Conservation (phyloP, 176 grass and related monocot genomes). For the Bolboschoenus planiculmis region DNA sequence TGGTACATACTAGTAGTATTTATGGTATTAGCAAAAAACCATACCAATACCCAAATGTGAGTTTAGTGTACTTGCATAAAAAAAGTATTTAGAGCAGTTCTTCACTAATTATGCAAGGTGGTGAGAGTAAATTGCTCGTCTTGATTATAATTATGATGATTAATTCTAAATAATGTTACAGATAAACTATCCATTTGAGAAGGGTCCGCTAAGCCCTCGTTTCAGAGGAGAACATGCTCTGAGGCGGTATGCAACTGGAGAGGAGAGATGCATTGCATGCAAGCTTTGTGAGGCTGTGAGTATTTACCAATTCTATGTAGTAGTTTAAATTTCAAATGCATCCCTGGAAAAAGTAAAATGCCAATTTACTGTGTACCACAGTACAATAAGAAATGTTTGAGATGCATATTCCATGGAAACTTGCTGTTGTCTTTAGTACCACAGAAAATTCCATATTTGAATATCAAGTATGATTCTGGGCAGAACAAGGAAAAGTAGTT, state of each 20-base stretch:
- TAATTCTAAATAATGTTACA: slow-evolving; percentile 19
- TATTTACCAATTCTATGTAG: slow-evolving; percentile 12
- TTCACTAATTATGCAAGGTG: not conserved
- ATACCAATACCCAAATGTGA: not conserved
- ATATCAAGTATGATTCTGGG: not conserved
- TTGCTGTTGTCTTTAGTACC: not conserved
- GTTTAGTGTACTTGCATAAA: not conserved
- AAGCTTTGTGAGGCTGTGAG: slow-evolving; percentile 98
- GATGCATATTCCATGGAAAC: not conserved
- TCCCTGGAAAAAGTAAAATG: not conserved
- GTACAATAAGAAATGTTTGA: not conserved
- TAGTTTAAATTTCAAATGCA: not conserved
- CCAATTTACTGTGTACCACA: not conserved
- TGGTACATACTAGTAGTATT: not conserved
- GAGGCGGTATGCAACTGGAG: slow-evolving; percentile 84
- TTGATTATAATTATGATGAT: not conserved
- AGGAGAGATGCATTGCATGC: slow-evolving; percentile 97
- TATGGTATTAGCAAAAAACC: not conserved
- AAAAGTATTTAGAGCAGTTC: not conserved
- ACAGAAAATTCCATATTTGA: not conserved
- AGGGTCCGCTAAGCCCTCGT: slow-evolving; percentile 93
- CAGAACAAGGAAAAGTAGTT: not conserved
- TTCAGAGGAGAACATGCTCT: slow-evolving; percentile 98
- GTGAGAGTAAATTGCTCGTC: not conserved
- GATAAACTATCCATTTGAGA: slow-evolving; percentile 99